A percentile compares a stretch with the other conserved stretches of the same genome.
Evolutionary conservation across 1,284 basidiomycete genomes (phyloP).

Genomic region (Porodaedalea pini): DNA sequence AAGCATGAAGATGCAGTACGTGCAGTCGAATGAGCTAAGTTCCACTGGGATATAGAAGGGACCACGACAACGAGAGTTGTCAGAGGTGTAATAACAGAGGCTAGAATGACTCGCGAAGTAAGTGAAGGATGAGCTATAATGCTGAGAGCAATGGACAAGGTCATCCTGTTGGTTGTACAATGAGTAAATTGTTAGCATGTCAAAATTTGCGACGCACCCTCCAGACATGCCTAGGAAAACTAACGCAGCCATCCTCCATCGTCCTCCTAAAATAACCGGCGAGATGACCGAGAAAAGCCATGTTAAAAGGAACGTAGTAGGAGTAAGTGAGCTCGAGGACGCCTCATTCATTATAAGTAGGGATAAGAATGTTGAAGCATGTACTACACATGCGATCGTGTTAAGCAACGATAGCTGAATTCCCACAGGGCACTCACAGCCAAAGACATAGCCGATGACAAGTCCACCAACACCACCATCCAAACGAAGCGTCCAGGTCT

Average conservation of each 20-base stretch:
- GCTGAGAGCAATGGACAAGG: slow-evolving; percentile 48
- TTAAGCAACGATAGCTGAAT: slow-evolving; percentile 7
- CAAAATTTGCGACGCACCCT: slow-evolving; percentile 39
- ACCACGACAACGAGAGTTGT: slow-evolving; percentile 42
- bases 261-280: slow-evolving; percentile 45
- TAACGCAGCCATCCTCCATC: slow-evolving; percentile 47
- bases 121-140: slow-evolving; percentile 60
- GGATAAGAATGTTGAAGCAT: slow-evolving; percentile 55
- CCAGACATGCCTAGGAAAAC: slow-evolving; percentile 46
- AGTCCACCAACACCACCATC: slow-evolving; percentile 64
- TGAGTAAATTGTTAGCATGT: slow-evolving; percentile 14
- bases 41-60: slow-evolving; percentile 33
- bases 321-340: slow-evolving; percentile 39
- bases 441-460: slow-evolving; percentile 54
- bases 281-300: slow-evolving; percentile 52
- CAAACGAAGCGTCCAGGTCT: slow-evolving; percentile 37
- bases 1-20: slow-evolving; percentile 49
- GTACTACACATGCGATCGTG: slow-evolving; percentile 37
- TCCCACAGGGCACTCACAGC: slow-evolving; percentile 39
- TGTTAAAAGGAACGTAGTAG: slow-evolving; percentile 52
- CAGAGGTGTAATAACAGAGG: slow-evolving; percentile 41
- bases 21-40: slow-evolving; percentile 44
- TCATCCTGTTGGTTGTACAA: slow-evolving; percentile 34
- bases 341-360: slow-evolving; percentile 54
- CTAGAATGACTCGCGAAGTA: slow-evolving; percentile 49